Conservation (phyloP, 345 rosid genomes). For the Salix koriyanagi region DNA sequence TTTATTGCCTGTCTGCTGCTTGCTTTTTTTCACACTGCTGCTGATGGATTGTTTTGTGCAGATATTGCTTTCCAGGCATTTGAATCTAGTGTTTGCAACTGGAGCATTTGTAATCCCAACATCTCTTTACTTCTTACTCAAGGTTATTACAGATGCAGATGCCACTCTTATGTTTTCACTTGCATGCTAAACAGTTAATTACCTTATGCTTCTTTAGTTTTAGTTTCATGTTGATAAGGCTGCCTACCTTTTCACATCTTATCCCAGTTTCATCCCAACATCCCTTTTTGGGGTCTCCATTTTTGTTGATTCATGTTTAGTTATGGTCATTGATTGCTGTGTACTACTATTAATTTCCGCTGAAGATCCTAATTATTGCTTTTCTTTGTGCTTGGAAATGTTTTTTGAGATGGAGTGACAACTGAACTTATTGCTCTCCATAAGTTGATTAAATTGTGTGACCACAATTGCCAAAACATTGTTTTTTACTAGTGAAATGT, state of each 20-base stretch:
- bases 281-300: background rate
- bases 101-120: slow-evolving; percentile 85
- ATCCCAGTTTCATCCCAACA: too few species aligned
- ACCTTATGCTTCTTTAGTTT: slow-evolving; percentile 1
- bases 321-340: background rate
- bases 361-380: background rate
- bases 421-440: background rate
- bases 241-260: too few species aligned
- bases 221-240: background rate
- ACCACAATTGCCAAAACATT: background rate
- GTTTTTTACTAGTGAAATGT: background rate
- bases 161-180: background rate
- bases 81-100: slow-evolving; percentile 57
- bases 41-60: slow-evolving; percentile 38
- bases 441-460: background rate
- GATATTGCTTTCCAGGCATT: slow-evolving; percentile 68
- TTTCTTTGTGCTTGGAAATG: background rate
- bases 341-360: background rate
- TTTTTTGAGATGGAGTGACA: background rate
- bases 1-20: background rate
- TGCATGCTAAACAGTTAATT: slow-evolving; percentile 1
- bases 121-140: slow-evolving; percentile 76
- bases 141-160: slow-evolving; percentile 43
- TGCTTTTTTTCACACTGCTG: slow-evolving; percentile 10
- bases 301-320: background rate